Evolutionary conservation across 2,329 filamentous ascomycete genomes (phyloP).

Genomic region (Neoscytalidium dimidiatum): DNA sequence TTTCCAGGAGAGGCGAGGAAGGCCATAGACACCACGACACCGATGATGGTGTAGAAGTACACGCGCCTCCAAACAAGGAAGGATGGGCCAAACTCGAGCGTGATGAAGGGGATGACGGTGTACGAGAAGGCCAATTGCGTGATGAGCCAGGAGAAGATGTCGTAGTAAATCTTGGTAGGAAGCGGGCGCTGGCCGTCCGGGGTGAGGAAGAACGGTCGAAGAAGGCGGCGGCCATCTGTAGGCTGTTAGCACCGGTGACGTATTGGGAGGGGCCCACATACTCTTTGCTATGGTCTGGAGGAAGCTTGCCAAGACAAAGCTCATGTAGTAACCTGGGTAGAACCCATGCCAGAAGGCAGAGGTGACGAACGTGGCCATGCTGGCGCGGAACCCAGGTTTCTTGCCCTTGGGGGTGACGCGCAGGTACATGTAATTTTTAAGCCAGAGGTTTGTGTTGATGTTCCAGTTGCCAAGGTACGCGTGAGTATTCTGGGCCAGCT

Average conservation of each 20-base stretch:
- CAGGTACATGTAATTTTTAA: constrained; percentile 93
- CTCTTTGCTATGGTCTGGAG: constrained; percentile 93
- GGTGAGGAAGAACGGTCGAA: constrained; percentile 91
- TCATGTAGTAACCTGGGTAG: constrained; percentile 92
- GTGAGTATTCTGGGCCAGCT: constrained; percentile 89
- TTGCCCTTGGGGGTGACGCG: constrained; percentile 92
- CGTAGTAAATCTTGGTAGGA: constrained; percentile 82
- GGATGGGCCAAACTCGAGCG: constrained; percentile 72
- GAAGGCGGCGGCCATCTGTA: constrained; percentile 80
- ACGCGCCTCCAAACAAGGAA: constrained; percentile 79
- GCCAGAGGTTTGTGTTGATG: constrained; percentile 97
- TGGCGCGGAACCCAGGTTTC: constrained; percentile 95
- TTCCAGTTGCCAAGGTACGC: constrained; percentile 94
- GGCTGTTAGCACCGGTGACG: constrained; percentile 15
- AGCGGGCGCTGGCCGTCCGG: constrained; percentile 60
- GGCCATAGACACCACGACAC: constrained; percentile 63
- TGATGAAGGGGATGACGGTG: constrained; percentile 78
- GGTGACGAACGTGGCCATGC: constrained; percentile 88
- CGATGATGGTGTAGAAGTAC: constrained; percentile 82
- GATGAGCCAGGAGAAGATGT: constrained; percentile 70
- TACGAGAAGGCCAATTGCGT: constrained; percentile 87
- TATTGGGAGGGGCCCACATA: constrained; percentile 50
- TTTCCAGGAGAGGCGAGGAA: constrained; percentile 84
- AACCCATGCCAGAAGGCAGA: constrained; percentile 98
- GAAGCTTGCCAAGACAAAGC: constrained; percentile 86